A percentile compares a stretch with the other conserved stretches of the same genome.
These are phyloP conservation scores for Massariosphaeria phaeospora DNA, from an alignment of 495 filamentous ascomycete genomes.

Conservation along the genomic window DNA sequence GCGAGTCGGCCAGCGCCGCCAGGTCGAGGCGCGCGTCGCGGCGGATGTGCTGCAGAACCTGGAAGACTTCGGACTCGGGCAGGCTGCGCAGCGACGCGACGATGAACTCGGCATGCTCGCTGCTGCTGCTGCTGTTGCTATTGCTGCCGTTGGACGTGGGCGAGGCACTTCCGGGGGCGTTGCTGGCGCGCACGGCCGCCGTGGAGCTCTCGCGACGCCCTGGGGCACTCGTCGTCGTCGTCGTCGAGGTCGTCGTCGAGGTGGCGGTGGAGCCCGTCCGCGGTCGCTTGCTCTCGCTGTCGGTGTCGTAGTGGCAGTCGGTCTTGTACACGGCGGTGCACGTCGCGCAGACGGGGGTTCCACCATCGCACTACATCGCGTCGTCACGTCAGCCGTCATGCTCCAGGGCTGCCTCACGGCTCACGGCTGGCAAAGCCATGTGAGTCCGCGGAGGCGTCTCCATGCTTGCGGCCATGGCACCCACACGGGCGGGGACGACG, in stretches of 20 bases:
- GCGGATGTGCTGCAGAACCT: slow-evolving; percentile 45
- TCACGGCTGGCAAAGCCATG: not conserved
- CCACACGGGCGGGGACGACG: slow-evolving; percentile 1
- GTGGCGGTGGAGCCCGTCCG: slow-evolving; percentile 37
- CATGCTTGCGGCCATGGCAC: too few relatives aligned
- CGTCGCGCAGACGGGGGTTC: slow-evolving; percentile 46
- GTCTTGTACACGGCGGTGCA: slow-evolving; percentile 49
- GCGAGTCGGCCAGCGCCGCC: slow-evolving; percentile 40
- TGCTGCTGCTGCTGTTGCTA: not conserved
- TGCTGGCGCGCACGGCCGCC: too few relatives aligned
- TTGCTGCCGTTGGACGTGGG: not conserved
- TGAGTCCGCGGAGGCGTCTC: not conserved
- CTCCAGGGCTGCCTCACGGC: not conserved
- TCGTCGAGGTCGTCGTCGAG: slow-evolving; percentile 10
- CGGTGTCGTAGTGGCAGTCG: slow-evolving; percentile 47
- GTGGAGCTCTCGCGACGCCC: not conserved
- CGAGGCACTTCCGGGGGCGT: not conserved
- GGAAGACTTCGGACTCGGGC: slow-evolving; percentile 43
- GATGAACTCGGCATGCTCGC: slow-evolving; percentile 42
- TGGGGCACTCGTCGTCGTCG: too few relatives aligned
- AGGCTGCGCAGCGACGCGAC: slow-evolving; percentile 43
- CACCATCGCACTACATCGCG: slow-evolving; percentile 46
- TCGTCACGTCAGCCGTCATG: not conserved
- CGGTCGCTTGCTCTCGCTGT: slow-evolving; percentile 44
- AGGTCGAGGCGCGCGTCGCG: slow-evolving; percentile 35